Conservation (phyloP, 352 stramenopile genomes). For the Phytophthora idaei region DNA sequence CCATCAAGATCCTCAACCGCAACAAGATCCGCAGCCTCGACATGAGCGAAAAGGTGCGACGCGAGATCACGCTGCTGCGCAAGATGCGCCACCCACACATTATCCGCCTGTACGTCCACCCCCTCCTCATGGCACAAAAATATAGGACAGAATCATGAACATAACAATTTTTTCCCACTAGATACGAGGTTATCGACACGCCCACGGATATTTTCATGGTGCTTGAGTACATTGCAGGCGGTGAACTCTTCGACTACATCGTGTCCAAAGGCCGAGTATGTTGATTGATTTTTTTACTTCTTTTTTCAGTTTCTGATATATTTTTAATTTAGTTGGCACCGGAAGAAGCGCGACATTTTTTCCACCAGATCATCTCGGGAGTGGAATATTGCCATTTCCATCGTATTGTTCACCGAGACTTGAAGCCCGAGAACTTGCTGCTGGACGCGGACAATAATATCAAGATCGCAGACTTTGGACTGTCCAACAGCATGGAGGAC, state of each 20-base stretch:
- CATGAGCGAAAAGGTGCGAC: slow-evolving; percentile 99
- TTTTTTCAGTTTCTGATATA: slow-evolving; percentile 9
- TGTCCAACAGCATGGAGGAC: slow-evolving; percentile 99
- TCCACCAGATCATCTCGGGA: slow-evolving; percentile 98
- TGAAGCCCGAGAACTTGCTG: slow-evolving; percentile 98
- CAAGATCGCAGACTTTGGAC: slow-evolving; percentile 99
- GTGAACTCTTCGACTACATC: slow-evolving; percentile 99
- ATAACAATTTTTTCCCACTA: slow-evolving; percentile 28
- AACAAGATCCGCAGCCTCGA: slow-evolving; percentile 98
- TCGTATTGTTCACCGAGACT: slow-evolving; percentile 98
- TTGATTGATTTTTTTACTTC: slow-evolving; percentile 13
- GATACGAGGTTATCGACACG: slow-evolving; percentile 98
- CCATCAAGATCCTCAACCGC: slow-evolving; percentile 99
- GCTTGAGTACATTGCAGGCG: slow-evolving; percentile 93
- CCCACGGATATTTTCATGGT: slow-evolving; percentile 98
- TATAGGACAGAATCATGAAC: background rate
- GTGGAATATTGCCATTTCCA: slow-evolving; percentile 99
- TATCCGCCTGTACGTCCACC: slow-evolving; percentile 94
- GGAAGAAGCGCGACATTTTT: slow-evolving; percentile 98
- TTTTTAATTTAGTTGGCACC: slow-evolving; percentile 84
- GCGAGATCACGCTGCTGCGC: slow-evolving; percentile 99
- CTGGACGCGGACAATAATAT: slow-evolving; percentile 99
- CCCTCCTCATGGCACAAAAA: background rate
- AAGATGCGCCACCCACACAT: slow-evolving; percentile 99
- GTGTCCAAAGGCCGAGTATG: slow-evolving; percentile 94